Percentiles rank a stretch among this genome's conserved stretches.
phyloP scores from a whole-genome alignment of 768 basidiomycete genomes.

The Pleurotus citrinopileatus region DNA sequence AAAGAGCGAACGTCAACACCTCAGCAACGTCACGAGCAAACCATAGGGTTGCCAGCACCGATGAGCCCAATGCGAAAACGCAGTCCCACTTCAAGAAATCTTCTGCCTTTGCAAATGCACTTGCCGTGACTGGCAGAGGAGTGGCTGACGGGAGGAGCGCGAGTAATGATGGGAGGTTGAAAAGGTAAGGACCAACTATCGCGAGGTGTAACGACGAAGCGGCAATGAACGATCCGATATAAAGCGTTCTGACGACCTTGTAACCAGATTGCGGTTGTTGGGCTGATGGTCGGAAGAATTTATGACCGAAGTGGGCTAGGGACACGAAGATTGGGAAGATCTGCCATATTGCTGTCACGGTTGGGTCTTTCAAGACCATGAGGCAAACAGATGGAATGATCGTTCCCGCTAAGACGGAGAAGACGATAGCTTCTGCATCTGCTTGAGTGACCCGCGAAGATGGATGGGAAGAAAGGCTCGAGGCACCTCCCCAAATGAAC shows the following conservation, averaged over 20 bases:
- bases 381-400: constrained; percentile 45
- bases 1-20: constrained; percentile 31
- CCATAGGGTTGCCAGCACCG: constrained; percentile 47
- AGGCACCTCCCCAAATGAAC: constrained; percentile 37
- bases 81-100: constrained; percentile 55
- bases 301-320: constrained; percentile 36
- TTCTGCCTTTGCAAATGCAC: constrained; percentile 24
- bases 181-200: constrained; percentile 32
- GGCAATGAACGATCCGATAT: constrained; percentile 37
- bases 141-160: constrained; percentile 32
- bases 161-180: constrained; percentile 27
- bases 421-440: constrained; percentile 51
- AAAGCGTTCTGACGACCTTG: constrained; percentile 32
- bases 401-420: constrained; percentile 42
- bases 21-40: constrained; percentile 33
- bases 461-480: constrained; percentile 9
- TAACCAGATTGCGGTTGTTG: constrained; percentile 32
- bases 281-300: constrained; percentile 34
- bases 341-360: constrained; percentile 54
- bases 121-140: constrained; percentile 19
- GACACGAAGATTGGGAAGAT: constrained; percentile 45
- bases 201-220: constrained; percentile 40
- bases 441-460: constrained; percentile 33
- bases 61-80: constrained; percentile 34
- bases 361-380: constrained; percentile 37